phyloP scores from a whole-genome alignment of 139 green algal species.

The Tetradesmus lagerheimii region DNA sequence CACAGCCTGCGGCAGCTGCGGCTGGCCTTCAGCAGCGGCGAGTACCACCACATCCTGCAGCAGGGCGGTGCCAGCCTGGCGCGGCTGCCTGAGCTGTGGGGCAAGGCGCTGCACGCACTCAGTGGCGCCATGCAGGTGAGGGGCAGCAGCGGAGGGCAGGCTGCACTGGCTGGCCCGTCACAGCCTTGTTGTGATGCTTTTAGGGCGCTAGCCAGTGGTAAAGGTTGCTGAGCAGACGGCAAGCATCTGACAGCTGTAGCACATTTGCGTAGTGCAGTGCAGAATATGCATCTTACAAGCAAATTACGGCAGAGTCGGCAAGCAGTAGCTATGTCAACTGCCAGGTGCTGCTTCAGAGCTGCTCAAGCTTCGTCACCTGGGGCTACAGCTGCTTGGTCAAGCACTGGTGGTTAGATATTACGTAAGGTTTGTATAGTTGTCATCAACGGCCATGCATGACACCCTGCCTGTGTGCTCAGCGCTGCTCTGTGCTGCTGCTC shows the following conservation, averaged over 20 bases:
- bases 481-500: background rate
- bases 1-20: background rate
- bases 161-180: background rate
- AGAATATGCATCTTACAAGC: no score
- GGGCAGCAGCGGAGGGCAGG: background rate
- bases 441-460: no score
- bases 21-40: background rate
- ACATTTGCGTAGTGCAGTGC: no score
- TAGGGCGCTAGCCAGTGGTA: background rate
- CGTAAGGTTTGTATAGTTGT: no score
- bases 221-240: background rate
- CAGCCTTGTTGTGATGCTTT: background rate
- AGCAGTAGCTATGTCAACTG: no score
- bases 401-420: no score
- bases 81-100: slow-evolving; percentile 11
- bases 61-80: slow-evolving; percentile 1
- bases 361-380: background rate
- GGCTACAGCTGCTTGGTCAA: no score
- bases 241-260: no score
- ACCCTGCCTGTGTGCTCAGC: background rate
- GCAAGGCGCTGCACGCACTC: background rate
- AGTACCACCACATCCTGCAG: background rate
- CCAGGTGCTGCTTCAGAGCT: background rate
- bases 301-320: no score
- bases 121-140: slow-evolving; percentile 12